phyloP scores from a whole-genome alignment of 164 flowering plant genomes.

The Berberis vulgaris region DNA sequence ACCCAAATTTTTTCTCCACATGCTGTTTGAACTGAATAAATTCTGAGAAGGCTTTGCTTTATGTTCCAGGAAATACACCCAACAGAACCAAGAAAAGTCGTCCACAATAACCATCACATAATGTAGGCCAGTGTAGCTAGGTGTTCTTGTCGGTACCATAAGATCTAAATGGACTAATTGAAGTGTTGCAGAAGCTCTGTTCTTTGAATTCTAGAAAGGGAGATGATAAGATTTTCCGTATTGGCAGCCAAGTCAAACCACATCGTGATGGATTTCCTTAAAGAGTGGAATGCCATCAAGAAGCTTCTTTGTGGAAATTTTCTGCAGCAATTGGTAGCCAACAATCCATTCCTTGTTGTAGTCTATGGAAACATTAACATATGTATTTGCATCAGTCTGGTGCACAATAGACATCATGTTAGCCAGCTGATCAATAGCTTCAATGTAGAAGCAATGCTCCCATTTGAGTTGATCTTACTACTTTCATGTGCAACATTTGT shows the following conservation, averaged over 20 bases:
- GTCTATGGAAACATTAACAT: constrained; percentile 4
- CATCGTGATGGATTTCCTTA: not conserved
- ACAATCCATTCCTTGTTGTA: constrained; percentile 7
- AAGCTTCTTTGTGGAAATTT: constrained; percentile 2
- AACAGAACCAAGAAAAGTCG: not conserved
- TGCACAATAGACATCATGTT: not conserved
- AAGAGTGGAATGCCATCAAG: constrained; percentile 5
- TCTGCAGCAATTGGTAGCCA: constrained; percentile 3
- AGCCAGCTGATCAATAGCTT: not conserved
- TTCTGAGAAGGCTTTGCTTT: not conserved
- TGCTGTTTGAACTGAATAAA: not conserved
- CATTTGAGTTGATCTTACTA: not conserved
- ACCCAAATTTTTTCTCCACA: constrained; percentile 1
- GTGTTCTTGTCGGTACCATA: not conserved
- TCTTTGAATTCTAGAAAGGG: not conserved
- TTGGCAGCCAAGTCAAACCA: not conserved
- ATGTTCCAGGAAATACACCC: not conserved
- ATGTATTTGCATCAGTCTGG: not conserved
- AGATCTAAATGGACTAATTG: constrained; percentile 1
- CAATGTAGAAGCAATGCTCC: constrained; percentile 4
- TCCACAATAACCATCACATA: constrained; percentile 1
- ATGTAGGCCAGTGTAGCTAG: not conserved
- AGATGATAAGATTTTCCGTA: constrained; percentile 1
- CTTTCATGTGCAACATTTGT: not conserved
- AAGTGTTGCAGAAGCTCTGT: not conserved